Evolutionary conservation across 768 basidiomycete genomes (phyloP).

Genomic region (Pleurotus ostreatus): DNA sequence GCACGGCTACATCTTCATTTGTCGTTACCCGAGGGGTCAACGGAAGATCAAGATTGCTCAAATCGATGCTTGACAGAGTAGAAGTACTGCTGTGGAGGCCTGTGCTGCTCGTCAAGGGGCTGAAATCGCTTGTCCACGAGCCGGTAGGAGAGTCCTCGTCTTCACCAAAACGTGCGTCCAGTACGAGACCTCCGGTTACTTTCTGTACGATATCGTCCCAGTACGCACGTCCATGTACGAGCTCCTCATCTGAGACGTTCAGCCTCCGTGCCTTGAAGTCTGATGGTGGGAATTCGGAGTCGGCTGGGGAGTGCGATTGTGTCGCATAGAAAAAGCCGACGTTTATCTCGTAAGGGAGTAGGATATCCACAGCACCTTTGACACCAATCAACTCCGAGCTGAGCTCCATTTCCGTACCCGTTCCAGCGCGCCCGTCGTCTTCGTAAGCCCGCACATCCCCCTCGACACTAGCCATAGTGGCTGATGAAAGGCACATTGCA

Average conservation of each 20-base stretch:
- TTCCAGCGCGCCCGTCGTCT: constrained; percentile 12
- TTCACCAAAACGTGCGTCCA: constrained; percentile 2
- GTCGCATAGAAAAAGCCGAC: constrained; percentile 32
- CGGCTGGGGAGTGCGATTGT: background rate
- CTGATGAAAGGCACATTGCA: too few relatives aligned
- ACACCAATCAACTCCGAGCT: constrained; percentile 39
- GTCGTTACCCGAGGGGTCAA: constrained; percentile 38
- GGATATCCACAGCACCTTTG: constrained; percentile 28
- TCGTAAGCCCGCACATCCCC: background rate
- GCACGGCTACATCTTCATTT: constrained; percentile 32
- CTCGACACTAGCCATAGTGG: background rate
- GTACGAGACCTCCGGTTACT: constrained; percentile 14
- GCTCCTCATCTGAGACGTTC: background rate
- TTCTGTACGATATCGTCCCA: background rate
- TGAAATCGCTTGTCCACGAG: constrained; percentile 12
- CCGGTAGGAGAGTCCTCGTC: constrained; percentile 15
- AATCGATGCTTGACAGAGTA: constrained; percentile 36
- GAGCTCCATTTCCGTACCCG: constrained; percentile 19
- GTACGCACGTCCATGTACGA: background rate
- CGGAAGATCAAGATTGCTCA: constrained; percentile 39
- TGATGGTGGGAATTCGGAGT: constrained; percentile 16
- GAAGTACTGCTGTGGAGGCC: constrained; percentile 29
- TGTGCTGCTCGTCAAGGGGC: constrained; percentile 15
- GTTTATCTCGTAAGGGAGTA: constrained; percentile 35
- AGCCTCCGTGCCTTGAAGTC: background rate